Evolutionary conservation across 805 yeast genomes (phyloP), one percentile per base, ranked within the genome.

Genomic region (Candida loeiensis): DNA sequence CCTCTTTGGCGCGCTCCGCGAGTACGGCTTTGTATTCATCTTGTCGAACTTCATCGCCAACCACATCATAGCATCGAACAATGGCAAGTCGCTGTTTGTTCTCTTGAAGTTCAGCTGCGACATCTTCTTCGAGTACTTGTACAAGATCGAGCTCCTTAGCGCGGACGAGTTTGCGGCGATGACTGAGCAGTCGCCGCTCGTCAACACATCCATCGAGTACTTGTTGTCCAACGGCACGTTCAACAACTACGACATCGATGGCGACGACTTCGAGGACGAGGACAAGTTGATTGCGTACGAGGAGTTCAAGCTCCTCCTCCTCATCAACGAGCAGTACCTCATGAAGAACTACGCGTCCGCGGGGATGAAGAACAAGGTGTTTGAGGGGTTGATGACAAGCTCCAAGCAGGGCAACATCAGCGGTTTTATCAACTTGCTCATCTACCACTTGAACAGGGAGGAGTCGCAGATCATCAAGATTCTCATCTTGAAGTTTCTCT

Each of bases 281-380:
- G 71, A 70, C 46, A 82, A 80, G 53, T 49, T 64, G n/a, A 56
- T 63, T 11, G 69, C 73, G 8, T 79, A 77, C 45, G 76, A 85
- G 28, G 80, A 82, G 45, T 80, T 89, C 64, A 81, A 80, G 51
- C 64, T 86, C 12, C 59, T 90, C 9, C 64, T 90, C 28, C 80
- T 88, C 1, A 65, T 90, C 18, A 90, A 90, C 60, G 96, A 90
- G 56, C 96, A 90, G 60, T 90, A 79, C 59, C 78, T 90, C 82
- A 82, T 87, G 77, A 45, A 68, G 49, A 58, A 72, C 48, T 51
- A 71, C 58, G 42, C 59, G 4, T 51, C 57, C 26, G 39, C 48
- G 1, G 45, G 45, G 1, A 36, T 46, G 18, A 76, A 80, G 50
- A 74, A 73, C 47, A 50, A 54, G 43, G 82, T 85, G 2, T 77